Base-by-base conservation (phyloP, 345 rosid species). In the Eucalyptus cladocalyx region DNA sequence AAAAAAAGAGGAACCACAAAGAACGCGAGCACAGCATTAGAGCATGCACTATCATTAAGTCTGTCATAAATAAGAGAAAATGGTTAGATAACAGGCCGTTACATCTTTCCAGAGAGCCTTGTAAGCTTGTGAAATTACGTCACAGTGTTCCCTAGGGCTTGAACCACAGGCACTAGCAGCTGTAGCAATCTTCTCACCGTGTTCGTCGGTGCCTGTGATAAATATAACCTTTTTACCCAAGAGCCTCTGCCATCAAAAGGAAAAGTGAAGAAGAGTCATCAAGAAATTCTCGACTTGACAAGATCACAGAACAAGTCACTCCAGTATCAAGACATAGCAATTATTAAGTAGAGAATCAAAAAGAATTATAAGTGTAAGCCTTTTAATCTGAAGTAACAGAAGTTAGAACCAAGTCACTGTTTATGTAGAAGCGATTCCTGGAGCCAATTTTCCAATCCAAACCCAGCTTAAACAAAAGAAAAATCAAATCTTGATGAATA, bases 201-300 rank as follows among this genome's bases (percentile, higher is more conserved):
- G 99, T 88, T 97, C 99, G 90, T 97, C 99, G 1, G 99, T 96
- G 69, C 99, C 98, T 10, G 99, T 96, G 87, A 97, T 92, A 80
- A 97, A 94, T 89, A 96, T 93, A 90, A 97, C 99, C 89, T 92
- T 94, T 88, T 96, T 97, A 11, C 98, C 98, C 67, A 92, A 91
- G 83, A 96, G 98, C 93, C 99, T 95, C 99, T 97, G 95, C 92
- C 93, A 93, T 89, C 87, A 87, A 54, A 87, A n/a, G 53, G n/a
- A 69, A 89, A 30, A 88, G 87, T 45, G 54, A 87, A 72, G 40
- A 50, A 91, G 67, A 11, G 26, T 80, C 16, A 48, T 65, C 43
- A 32, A 49, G 26, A 87, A 60, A 34, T 65, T 37, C 26, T 51
- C 69, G 30, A 53, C 51, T 24, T 32, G 49, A 1, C 30, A 16